Percentiles rank a stretch among this genome's conserved stretches.
phyloP scores from a whole-genome alignment of 148 eudicot species.

The Silene uniflora region DNA sequence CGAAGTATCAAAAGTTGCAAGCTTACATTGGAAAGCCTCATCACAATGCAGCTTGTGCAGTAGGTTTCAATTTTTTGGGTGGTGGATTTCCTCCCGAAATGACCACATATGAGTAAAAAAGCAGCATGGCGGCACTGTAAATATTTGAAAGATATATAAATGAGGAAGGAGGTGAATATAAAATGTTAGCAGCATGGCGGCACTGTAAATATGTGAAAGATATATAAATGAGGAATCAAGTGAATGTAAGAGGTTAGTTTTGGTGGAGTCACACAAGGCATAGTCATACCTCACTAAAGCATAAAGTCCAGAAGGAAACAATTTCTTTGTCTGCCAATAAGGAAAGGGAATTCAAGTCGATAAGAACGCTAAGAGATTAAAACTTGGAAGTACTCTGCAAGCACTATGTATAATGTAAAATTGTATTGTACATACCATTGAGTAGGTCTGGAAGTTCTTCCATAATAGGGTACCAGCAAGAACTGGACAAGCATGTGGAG shows the following conservation, averaged over 20 bases:
- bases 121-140: constrained; percentile 78
- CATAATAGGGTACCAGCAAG: constrained; percentile 54
- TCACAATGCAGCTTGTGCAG: constrained; percentile 39
- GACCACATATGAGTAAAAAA: constrained; percentile 81
- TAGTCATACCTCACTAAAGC: constrained; percentile 56
- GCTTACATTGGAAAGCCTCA: constrained; percentile 20
- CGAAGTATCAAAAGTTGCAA: not conserved
- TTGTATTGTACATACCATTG: constrained; percentile 21
- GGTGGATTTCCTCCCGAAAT: constrained; percentile 93
- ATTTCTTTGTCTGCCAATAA: constrained; percentile 59
- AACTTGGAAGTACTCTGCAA: not conserved
- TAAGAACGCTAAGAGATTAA: not conserved
- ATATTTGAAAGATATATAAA: constrained; percentile 7
- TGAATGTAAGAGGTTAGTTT: not conserved
- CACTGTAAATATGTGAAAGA: constrained; percentile 40
- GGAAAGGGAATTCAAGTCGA: not conserved
- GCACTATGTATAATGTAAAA: not conserved
- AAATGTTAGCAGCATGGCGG: constrained; percentile 53
- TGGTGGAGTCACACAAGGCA: not conserved
- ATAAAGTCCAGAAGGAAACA: constrained; percentile 62
- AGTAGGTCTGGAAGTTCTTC: constrained; percentile 42
- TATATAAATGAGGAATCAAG: constrained; percentile 13
- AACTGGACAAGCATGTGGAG: constrained; percentile 40
- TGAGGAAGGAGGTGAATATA: constrained; percentile 5
- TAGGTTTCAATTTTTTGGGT: constrained; percentile 70